Conservation (phyloP, 192 early-diverging fungal species). For the Backusella tuberculispora region DNA sequence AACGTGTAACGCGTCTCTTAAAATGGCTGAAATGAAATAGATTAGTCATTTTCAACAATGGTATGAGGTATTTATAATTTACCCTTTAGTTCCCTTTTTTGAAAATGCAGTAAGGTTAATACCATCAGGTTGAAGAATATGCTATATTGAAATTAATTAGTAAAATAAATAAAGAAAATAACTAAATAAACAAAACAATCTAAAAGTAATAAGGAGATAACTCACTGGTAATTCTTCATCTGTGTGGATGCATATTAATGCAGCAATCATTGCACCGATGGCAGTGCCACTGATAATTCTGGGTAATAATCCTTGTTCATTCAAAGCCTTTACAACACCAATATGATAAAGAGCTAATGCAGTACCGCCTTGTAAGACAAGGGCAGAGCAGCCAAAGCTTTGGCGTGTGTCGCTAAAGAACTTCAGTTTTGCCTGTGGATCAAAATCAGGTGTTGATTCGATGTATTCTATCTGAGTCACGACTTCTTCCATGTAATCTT, state of each 20-base stretch:
- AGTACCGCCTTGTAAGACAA: slow-evolving; percentile 74
- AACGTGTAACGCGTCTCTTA: slow-evolving; percentile 64
- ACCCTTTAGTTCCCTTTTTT: slow-evolving; percentile 57
- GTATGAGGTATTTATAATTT: not conserved
- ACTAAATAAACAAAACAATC: not conserved
- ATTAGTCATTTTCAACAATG: slow-evolving; percentile 10
- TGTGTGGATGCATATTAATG: slow-evolving; percentile 74
- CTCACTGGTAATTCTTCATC: slow-evolving; percentile 73
- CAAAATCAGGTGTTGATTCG: slow-evolving; percentile 44
- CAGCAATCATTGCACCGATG: slow-evolving; percentile 75
- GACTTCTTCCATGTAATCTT: slow-evolving; percentile 77
- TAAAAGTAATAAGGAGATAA: not conserved
- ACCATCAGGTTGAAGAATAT: slow-evolving; percentile 56
- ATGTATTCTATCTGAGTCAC: slow-evolving; percentile 61
- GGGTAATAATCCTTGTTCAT: slow-evolving; percentile 65
- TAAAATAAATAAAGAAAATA: not conserved
- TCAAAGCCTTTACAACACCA: slow-evolving; percentile 79
- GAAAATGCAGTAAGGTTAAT: slow-evolving; percentile 73
- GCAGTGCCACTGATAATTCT: slow-evolving; percentile 79
- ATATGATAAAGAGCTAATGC: slow-evolving; percentile 77
- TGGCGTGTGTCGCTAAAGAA: slow-evolving; percentile 77
- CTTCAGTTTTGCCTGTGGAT: slow-evolving; percentile 60
- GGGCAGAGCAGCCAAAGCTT: slow-evolving; percentile 75
- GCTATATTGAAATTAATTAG: slow-evolving; percentile 24
- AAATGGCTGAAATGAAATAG: slow-evolving; percentile 43